Evolutionary conservation across 2,329 filamentous ascomycete genomes (phyloP), one percentile per base, ranked within the genome.

Genomic region (Paecilomyces dactylethromorphus): DNA sequence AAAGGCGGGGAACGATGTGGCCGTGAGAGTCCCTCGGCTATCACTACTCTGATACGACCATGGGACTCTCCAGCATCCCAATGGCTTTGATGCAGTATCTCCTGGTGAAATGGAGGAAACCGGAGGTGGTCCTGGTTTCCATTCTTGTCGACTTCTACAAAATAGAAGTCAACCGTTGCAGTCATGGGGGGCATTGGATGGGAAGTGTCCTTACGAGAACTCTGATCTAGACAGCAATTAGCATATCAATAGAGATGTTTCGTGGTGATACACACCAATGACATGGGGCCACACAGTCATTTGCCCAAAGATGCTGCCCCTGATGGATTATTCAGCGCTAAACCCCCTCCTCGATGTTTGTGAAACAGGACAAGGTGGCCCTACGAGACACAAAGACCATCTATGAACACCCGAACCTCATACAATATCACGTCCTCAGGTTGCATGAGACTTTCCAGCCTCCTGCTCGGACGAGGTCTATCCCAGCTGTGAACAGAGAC

Each of bases 401-500:
- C 89, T 32, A 92, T 74, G 54, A 88, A 83, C 29, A 92, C 77
- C 10, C 87, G 81, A 49, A 85, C 82, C 68, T 90, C 86, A 62
- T 88, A 89, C 58, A 83, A 78, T 61, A 86, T 76, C 15, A 79
- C 66, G 53, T 88, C 81, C 8, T 81, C 71, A 52, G 82, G 78
- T 60, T 84, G 82, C 74, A 81, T 84, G 67, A 84, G 80, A 52
- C 76, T 76, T 60, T 79, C 80, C 33, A 84, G 80, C 64, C 82
- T 79, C 52, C 83, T 80, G 63, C 84, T 88, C 57, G 85, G 75
- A 18, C 79, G 77, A 5, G 87, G 87, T 3, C 77, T 80, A 15
- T 81, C 81, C 90, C 90, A 93, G 59, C 82, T 87, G 73, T 92
- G 89, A 54, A 93, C 80, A 2, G 90, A 92, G 55, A 92, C 80